Evolutionary conservation across 179 eudicot species (phyloP).

Genomic region (Beta corolliflora): DNA sequence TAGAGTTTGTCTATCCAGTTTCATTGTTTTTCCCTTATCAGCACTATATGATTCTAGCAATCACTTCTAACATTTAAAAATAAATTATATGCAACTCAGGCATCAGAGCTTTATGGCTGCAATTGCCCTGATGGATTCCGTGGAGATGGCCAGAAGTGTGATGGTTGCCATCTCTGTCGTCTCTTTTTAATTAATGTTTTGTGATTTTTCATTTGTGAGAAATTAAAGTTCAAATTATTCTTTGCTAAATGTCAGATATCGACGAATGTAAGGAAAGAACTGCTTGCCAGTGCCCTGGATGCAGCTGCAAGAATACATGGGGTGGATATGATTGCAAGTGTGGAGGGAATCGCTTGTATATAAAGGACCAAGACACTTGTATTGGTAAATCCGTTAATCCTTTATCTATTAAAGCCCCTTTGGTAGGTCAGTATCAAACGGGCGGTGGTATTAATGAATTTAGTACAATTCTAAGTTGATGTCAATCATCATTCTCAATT

Average conservation of each 20-base stretch:
- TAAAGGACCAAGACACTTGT: conserved; percentile 69
- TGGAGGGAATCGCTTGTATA: conserved; percentile 53
- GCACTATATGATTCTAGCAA: not conserved
- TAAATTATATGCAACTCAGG: conserved; percentile 35
- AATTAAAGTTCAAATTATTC: not conserved
- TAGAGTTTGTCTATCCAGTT: too few species aligned
- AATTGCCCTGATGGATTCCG: conserved; percentile 69
- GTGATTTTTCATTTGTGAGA: not conserved
- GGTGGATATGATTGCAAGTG: conserved; percentile 83
- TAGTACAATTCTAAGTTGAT: too few species aligned
- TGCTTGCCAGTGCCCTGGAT: conserved; percentile 69
- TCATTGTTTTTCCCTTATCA: not conserved
- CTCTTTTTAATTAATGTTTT: not conserved
- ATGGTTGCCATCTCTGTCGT: conserved; percentile 43
- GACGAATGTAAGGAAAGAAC: conserved; percentile 65
- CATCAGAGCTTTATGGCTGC: conserved; percentile 53
- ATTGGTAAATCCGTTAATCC: conserved; percentile 47
- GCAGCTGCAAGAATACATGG: conserved; percentile 74
- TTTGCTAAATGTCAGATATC: conserved; percentile 44
- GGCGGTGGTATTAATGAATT: too few species aligned
- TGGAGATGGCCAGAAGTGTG: conserved; percentile 75
- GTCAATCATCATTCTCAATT: too few species aligned
- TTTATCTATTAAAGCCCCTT: not conserved
- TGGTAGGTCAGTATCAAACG: too few species aligned
- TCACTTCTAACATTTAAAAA: not conserved